These are phyloP conservation scores for Globisporangium nodosum DNA, from an alignment of 352 stramenopile species.

Conservation along the genomic window DNA sequence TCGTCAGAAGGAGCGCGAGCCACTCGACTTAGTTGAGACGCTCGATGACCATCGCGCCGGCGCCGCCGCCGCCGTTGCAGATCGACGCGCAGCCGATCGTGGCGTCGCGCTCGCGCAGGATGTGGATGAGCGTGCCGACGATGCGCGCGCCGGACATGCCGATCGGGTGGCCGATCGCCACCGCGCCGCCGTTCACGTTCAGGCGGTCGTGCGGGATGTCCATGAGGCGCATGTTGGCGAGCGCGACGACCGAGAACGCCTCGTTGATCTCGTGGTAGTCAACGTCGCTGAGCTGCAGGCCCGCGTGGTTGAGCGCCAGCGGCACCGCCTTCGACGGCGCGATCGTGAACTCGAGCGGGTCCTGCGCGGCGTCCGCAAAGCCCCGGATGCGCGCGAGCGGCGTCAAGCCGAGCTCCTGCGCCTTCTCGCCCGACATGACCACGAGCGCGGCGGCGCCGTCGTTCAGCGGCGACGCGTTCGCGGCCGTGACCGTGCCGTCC, in stretches of 20 bases:
- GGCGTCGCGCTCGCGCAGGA: conserved; percentile 93
- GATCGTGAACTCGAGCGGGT: conserved; percentile 95
- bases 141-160: conserved; percentile 91
- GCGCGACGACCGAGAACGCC: conserved; percentile 96
- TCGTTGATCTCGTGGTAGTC: conserved; percentile 99
- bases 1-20: too few species aligned
- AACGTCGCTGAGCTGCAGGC: conserved; percentile 89
- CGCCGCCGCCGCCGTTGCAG: conserved; percentile 97
- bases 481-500: conserved; percentile 95
- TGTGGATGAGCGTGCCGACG: conserved; percentile 92
- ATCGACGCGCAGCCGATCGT: conserved; percentile 96
- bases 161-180: conserved; percentile 81
- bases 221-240: conserved; percentile 95
- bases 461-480: conserved; percentile 96
- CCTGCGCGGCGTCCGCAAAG: conserved; percentile 81
- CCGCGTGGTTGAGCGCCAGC: conserved; percentile 87
- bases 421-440: conserved; percentile 92
- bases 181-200: conserved; percentile 96
- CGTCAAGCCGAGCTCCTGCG: conserved; percentile 70
- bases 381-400: conserved; percentile 74
- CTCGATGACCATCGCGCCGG: conserved; percentile 96
- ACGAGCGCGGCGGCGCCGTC: conserved; percentile 96
- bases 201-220: conserved; percentile 89
- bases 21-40: conserved; percentile 41
- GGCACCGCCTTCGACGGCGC: conserved; percentile 94